Base-by-base conservation (phyloP, 192 early-diverging fungal species). In the Podila horticola region DNA sequence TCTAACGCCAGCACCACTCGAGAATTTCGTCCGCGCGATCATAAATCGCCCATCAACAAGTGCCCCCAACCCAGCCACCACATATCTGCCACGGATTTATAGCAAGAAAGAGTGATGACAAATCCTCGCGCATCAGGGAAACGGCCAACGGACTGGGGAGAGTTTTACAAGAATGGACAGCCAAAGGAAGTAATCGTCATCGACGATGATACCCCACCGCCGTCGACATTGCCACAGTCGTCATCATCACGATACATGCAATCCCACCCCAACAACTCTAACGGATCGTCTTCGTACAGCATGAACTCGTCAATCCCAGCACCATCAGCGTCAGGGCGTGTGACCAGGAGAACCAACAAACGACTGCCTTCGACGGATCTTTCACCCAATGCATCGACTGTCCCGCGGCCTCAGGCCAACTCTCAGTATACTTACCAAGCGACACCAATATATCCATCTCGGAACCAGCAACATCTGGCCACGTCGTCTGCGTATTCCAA, bases 141-240 rank as follows among this genome's bases (percentile, higher is more conserved):
- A 33, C 30, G 62, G 33, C 34, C 34, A 6, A 38, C 62, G 11
- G 34, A 81, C 62, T 81, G 77, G 77, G 66, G 45, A 22, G 74
- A 71, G 36, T 83, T 83, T 30, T 83, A 83, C 28, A 83, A 83
- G 55, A 83, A 83, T 36, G 82, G 82, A 17, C 62, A 49, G 12
- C 82, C 82, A 24, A 75, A 83, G 70, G 82, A 83, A 19, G 62
- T 83, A 45, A 83, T 83, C 48, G 74, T 83, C 2, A 83, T 83
- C 36, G 82, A 83, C 45, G 82, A 83, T 45, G 74, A 75, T 30
- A 75, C 82, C 7, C 74, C 82, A 17, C 82, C 82, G 1, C 82
- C 82, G 9, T 81, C 77, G 5, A 71, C 75, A 4, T 81, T 71
- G 3, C 58, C 77, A 3, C 57, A 70, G 1, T 81, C 77, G 11